phyloP scores from a whole-genome alignment of 305 asterid genomes.

The Stenogyne calaminthoides region DNA sequence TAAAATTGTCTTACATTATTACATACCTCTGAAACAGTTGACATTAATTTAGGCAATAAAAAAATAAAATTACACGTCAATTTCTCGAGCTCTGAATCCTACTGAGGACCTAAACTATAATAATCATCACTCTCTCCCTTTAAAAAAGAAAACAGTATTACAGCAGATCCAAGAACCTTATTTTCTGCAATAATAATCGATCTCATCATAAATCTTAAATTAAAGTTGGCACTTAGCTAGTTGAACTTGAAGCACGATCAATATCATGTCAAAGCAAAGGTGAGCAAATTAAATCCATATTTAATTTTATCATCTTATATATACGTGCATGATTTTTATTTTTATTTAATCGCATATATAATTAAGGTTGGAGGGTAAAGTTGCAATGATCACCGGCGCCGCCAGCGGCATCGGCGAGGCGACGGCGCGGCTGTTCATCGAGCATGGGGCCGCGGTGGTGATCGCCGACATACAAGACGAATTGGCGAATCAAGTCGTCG shows the following conservation, averaged over 20 bases:
- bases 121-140: neutral
- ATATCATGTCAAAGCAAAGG: conserved; percentile 37
- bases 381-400: conserved; percentile 59
- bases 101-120: conserved; percentile 5
- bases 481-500: conserved; percentile 31
- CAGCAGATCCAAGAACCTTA: conserved; percentile 38
- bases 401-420: conserved; percentile 72
- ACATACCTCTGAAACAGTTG: neutral
- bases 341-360: neutral
- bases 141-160: neutral
- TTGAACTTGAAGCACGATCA: neutral
- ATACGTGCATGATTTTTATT: neutral
- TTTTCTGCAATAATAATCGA: conserved; percentile 6
- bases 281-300: neutral
- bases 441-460: conserved; percentile 56
- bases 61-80: conserved; percentile 1
- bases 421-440: conserved; percentile 41
- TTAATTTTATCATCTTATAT: neutral
- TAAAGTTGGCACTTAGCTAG: neutral
- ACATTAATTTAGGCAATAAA: neutral
- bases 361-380: conserved; percentile 52
- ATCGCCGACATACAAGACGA: conserved; percentile 60
- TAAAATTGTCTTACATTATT: too few species aligned
- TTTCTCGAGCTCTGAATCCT: conserved; percentile 41
- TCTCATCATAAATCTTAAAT: neutral